Evolutionary conservation across 2,329 filamentous ascomycete species (phyloP).

Genomic region (Ploettnerulaceae sp.): DNA sequence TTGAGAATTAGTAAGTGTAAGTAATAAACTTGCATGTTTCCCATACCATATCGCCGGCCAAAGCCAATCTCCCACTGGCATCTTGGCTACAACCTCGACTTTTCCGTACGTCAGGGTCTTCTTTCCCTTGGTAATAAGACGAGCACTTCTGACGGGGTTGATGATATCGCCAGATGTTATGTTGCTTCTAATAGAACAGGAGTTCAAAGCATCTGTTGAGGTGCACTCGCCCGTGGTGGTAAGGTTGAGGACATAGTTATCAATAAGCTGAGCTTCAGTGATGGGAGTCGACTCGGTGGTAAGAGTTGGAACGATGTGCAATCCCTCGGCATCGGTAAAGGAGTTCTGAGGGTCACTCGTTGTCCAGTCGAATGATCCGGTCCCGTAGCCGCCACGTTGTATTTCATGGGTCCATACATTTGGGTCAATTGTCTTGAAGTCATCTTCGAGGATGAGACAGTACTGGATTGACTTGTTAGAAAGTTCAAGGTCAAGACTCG

Average conservation of each 20-base stretch:
- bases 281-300: constrained; percentile 40
- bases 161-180: constrained; percentile 42
- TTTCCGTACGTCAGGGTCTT: constrained; percentile 45
- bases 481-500: no score
- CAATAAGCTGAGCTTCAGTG: constrained; percentile 36
- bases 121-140: constrained; percentile 44
- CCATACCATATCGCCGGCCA: constrained; percentile 42
- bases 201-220: constrained; percentile 32
- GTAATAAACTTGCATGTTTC: not conserved
- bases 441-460: constrained; percentile 45
- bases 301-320: constrained; percentile 51
- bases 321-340: constrained; percentile 44
- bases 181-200: constrained; percentile 41
- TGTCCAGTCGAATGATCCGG: constrained; percentile 51
- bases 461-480: constrained; percentile 32
- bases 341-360: constrained; percentile 44
- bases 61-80: constrained; percentile 51
- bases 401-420: constrained; percentile 44
- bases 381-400: constrained; percentile 36
- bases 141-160: constrained; percentile 45
- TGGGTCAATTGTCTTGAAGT: constrained; percentile 40
- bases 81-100: constrained; percentile 49
- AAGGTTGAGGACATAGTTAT: no score
- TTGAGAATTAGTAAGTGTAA: not conserved
- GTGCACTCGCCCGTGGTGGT: no score